phyloP scores from a whole-genome alignment of 495 filamentous ascomycete species.

The Aspergillus hancockii region DNA sequence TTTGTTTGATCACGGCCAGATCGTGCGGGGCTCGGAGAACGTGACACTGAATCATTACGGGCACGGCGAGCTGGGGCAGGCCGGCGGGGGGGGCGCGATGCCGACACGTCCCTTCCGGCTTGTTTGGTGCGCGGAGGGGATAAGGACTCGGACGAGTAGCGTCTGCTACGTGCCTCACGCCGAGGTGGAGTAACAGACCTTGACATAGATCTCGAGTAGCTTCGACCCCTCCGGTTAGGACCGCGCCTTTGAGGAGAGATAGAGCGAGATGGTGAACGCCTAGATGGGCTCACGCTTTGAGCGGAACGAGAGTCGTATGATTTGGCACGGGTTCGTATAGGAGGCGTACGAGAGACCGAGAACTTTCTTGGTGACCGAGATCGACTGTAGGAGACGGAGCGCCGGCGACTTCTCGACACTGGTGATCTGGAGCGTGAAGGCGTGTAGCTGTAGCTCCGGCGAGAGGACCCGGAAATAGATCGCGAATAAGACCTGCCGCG shows the following conservation, averaged over 20 bases:
- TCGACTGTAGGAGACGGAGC: constrained; percentile 36
- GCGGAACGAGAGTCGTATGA: constrained; percentile 32
- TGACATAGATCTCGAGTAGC: constrained; percentile 35
- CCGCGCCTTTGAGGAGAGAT: constrained; percentile 33
- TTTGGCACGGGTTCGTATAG: constrained; percentile 27
- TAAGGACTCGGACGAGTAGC: constrained; percentile 28
- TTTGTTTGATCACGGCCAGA: constrained; percentile 20
- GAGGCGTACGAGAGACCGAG: constrained; percentile 32
- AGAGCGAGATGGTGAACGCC: constrained; percentile 37
- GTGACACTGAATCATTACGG: constrained; percentile 19
- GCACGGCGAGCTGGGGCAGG: constrained; percentile 14
- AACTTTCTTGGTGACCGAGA: constrained; percentile 21
- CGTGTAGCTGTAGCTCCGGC: constrained; percentile 39
- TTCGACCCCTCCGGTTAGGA: constrained; percentile 25
- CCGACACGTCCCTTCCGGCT: constrained; percentile 21
- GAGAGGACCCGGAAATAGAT: constrained; percentile 39
- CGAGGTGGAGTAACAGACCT: constrained; percentile 38
- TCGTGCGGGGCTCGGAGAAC: constrained; percentile 29
- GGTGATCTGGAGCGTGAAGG: constrained; percentile 40
- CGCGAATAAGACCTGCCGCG: constrained; percentile 40
- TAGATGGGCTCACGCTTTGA: constrained; percentile 29
- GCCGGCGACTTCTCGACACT: constrained; percentile 26
- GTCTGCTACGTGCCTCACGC: constrained; percentile 19
- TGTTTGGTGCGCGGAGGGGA: constrained; percentile 33
- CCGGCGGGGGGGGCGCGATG: constrained; percentile 27